Percentiles rank a stretch among this genome's conserved stretches.
Conservation (phyloP, 352 stramenopile genomes). For the Phytophthora chlamydospora region DNA sequence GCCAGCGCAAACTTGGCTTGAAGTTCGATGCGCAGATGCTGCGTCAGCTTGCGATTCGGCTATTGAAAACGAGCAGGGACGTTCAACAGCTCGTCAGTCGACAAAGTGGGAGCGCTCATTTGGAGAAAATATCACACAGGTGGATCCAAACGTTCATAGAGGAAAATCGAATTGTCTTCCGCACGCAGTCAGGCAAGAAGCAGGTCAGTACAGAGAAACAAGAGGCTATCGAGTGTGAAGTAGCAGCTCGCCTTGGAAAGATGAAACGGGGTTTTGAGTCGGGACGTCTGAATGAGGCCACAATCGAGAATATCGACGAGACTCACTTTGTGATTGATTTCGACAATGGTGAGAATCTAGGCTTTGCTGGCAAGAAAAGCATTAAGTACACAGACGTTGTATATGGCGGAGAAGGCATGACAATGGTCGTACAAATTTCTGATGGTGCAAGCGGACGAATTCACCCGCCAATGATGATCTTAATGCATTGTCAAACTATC, state of each 20-base stretch:
- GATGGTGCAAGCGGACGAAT: slow-evolving; percentile 18
- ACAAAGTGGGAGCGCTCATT: slow-evolving; percentile 4
- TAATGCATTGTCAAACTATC: slow-evolving; percentile 31
- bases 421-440: slow-evolving; percentile 35
- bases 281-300: slow-evolving; percentile 24
- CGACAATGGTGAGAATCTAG: slow-evolving; percentile 25
- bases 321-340: slow-evolving; percentile 36
- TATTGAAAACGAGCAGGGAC: slow-evolving; percentile 4
- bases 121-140: slow-evolving; percentile 2
- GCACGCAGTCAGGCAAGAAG: slow-evolving; percentile 8
- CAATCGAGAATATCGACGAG: slow-evolving; percentile 39
- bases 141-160: slow-evolving; percentile 25
- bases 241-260: slow-evolving; percentile 29
- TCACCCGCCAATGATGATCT: slow-evolving; percentile 40
- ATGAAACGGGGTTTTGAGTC: slow-evolving; percentile 25
- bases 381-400: slow-evolving; percentile 41
- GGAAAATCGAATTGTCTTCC: slow-evolving; percentile 13
- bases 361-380: slow-evolving; percentile 14
- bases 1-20: slow-evolving; percentile 7
- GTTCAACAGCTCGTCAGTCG: not conserved
- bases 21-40: slow-evolving; percentile 12
- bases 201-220: slow-evolving; percentile 13
- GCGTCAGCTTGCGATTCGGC: slow-evolving; percentile 10
- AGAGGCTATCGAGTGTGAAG: slow-evolving; percentile 14
- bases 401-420: slow-evolving; percentile 35